These are phyloP conservation scores for Zymoseptoria ardabiliae DNA, from an alignment of 2,329 filamentous ascomycete genomes.

Conservation along the genomic window DNA sequence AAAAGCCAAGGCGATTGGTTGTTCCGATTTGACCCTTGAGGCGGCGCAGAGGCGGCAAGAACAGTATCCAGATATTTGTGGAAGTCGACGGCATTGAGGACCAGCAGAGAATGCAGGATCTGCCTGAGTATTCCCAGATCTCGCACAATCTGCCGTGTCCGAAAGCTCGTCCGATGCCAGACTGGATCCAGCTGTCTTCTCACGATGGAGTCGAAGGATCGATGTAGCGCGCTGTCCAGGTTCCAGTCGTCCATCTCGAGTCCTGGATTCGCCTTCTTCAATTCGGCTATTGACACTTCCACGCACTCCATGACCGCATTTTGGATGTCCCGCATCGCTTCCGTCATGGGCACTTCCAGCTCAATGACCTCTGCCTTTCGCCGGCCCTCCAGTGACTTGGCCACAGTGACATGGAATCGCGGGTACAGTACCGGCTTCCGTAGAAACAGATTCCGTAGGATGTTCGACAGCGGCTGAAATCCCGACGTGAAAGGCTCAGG, in stretches of 20 bases:
- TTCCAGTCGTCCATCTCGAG: conserved; percentile 98
- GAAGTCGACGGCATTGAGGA: conserved; percentile 84
- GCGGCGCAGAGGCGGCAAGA: conserved; percentile 79
- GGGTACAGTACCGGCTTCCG: conserved; percentile 86
- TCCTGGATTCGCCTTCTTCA: conserved; percentile 86
- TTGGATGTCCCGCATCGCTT: conserved; percentile 87
- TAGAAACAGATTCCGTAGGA: conserved; percentile 88
- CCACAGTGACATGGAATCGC: conserved; percentile 84
- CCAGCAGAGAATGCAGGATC: conserved; percentile 72
- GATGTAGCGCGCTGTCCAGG: conserved; percentile 82
- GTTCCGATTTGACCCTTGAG: conserved; percentile 77
- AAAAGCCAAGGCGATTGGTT: conserved; percentile 95
- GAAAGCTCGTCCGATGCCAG: conserved; percentile 93
- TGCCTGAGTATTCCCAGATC: conserved; percentile 77
- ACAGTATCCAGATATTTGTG: conserved; percentile 92
- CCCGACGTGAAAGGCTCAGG: conserved; percentile 85
- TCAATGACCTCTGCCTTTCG: conserved; percentile 96
- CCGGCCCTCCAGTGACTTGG: conserved; percentile 80
- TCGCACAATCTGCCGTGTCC: conserved; percentile 88
- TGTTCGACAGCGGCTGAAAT: conserved; percentile 78
- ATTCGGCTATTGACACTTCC: conserved; percentile 84
- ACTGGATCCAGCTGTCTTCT: conserved; percentile 88
- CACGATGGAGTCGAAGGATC: conserved; percentile 84
- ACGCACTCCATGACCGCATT: conserved; percentile 94
- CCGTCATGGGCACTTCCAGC: conserved; percentile 91